Base-by-base conservation (phyloP, 495 filamentous ascomycete genomes). In the Daldinia grandis region DNA sequence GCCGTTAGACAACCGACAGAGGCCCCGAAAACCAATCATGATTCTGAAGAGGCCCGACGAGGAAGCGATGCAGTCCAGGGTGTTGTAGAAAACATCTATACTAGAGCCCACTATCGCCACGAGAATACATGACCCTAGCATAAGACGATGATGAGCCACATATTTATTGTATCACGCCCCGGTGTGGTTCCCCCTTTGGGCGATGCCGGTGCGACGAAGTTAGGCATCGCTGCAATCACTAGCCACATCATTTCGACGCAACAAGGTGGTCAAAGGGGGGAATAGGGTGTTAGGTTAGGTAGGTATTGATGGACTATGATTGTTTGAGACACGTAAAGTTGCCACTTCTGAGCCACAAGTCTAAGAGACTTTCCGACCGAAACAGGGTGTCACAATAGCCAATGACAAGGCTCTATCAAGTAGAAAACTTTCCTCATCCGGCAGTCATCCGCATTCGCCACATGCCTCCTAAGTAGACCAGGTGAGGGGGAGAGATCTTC, bases 361-460 rank as follows among this genome's bases (percentile, higher is more conserved):
- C 57, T 21, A 28, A 53, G 58, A 57, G 58, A 70, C 66, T 62
- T 66, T 42, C 57, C 15, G 31, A 28, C 33, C 51, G 21, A 51
- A 54, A 49, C 38, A 24, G 42, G 7, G 35, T 56, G 25, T 2
- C 14, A 25, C 37, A 28, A 42, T 19, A 70, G 66, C 71, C 71
- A 74, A 74, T 74, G 62, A 56, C 7, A 63, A 10, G 31, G 21
- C 42, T 17, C 33, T 58, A 63, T 74, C 58, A 17, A 30, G 62
- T 1, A 62, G 54, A 35, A 67, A 66, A 74, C 62, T 58, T 74
- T 74, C 71, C 71, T 65, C 65, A 59, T 74, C 66, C 62, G 71
- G 71, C 63, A 74, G 71, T 70, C 71, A 6, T 64, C 59, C 62
- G 62, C 62, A 70, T 27, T 67, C 66, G 71, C 71, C 71, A 66